Percentiles rank a stretch among this genome's conserved stretches.
Conservation (phyloP, 176 grass and related monocot species). For the Hordeum marinum region DNA sequence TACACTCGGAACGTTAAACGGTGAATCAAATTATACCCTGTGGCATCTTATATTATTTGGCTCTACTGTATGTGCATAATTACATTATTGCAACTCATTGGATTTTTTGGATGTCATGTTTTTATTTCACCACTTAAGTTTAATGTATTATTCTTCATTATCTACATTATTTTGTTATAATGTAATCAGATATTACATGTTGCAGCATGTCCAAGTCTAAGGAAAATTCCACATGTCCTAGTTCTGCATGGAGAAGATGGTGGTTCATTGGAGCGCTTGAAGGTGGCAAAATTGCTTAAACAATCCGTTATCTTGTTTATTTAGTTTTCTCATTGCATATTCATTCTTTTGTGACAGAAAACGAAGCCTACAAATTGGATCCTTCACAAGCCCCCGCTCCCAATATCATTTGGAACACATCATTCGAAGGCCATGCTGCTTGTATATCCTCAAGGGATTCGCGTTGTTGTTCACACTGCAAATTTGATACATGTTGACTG, state of each 20-base stretch:
- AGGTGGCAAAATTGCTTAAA: constrained; percentile 31
- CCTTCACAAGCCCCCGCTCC: constrained; percentile 80
- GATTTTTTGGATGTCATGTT: neutral
- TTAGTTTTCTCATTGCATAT: constrained; percentile 20
- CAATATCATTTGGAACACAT: constrained; percentile 98
- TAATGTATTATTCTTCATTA: neutral
- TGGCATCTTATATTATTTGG: neutral
- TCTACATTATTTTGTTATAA: constrained; percentile 1
- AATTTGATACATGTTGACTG: constrained; percentile 98
- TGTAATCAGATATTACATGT: constrained; percentile 18
- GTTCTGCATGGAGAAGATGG: constrained; percentile 81
- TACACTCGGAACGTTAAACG: neutral
- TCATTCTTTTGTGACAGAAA: constrained; percentile 52
- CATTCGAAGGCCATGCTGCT: constrained; percentile 97
- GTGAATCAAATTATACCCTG: neutral
- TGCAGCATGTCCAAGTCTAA: constrained; percentile 79
- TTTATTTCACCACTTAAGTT: neutral
- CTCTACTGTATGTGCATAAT: neutral
- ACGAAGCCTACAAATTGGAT: constrained; percentile 66
- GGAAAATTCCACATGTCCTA: constrained; percentile 74
- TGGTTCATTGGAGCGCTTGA: constrained; percentile 61
- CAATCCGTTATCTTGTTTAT: constrained; percentile 4
- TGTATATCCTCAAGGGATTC: constrained; percentile 77
- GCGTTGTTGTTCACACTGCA: constrained; percentile 91
- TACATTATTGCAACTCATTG: neutral